A percentile compares a stretch with the other conserved stretches of the same genome.
These are phyloP conservation scores for Aspergillus uvarum DNA, from an alignment of 2,329 filamentous ascomycete species.

Conservation along the genomic window DNA sequence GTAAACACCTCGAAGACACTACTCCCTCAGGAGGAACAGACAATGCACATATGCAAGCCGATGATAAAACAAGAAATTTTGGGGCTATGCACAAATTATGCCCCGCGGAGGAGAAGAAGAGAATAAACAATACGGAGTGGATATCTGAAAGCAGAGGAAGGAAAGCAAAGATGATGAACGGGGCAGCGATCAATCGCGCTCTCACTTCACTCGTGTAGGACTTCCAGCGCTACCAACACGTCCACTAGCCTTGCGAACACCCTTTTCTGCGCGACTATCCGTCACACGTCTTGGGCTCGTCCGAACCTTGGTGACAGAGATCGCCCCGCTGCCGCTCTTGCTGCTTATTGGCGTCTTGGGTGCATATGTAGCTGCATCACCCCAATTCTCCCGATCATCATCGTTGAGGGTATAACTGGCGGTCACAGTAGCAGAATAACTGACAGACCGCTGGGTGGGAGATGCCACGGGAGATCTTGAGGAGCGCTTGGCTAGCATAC, in stretches of 20 bases:
- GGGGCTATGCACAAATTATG: conserved; percentile 19
- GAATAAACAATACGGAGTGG: conserved; percentile 1
- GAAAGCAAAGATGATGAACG: conserved; percentile 6
- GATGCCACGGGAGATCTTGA: conserved; percentile 65
- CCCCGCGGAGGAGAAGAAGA: conserved; percentile 13
- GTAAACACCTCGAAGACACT: conserved; percentile 11
- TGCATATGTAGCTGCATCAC: conserved; percentile 30
- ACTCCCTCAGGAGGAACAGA: conserved; percentile 18
- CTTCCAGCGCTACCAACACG: conserved; percentile 46
- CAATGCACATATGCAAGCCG: conserved; percentile 21
- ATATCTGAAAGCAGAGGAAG: conserved; percentile 14
- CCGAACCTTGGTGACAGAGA: conserved; percentile 64
- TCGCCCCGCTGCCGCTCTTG: conserved; percentile 54
- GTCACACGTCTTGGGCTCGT: conserved; percentile 50
- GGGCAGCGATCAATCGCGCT: not conserved
- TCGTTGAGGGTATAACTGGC: conserved; percentile 65
- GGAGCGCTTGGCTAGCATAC: conserved; percentile 67
- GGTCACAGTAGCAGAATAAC: conserved; percentile 72
- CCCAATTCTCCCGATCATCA: conserved; percentile 71
- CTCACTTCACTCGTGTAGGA: conserved; percentile 32
- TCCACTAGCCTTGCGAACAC: conserved; percentile 49
- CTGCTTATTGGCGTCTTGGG: conserved; percentile 57
- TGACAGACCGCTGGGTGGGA: conserved; percentile 66
- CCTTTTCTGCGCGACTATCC: conserved; percentile 40
- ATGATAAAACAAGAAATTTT: conserved; percentile 18